A percentile compares a stretch with the other conserved stretches of the same genome.
Conservation (phyloP, 1,284 basidiomycete species). For the Clitocybe nebularis region DNA sequence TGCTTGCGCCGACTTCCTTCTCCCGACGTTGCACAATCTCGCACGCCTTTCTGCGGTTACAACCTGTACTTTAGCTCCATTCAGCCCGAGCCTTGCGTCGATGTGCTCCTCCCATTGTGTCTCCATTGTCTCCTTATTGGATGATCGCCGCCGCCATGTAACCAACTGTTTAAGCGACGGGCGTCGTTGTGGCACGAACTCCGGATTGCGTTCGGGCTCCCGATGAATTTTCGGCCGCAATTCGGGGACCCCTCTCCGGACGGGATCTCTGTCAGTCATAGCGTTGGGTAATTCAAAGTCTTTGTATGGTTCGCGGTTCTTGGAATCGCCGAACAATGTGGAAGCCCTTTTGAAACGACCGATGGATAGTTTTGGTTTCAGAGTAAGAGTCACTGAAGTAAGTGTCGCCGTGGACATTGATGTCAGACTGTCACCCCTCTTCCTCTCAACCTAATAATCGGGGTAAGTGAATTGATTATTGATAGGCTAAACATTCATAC, state of each 20-base stretch:
- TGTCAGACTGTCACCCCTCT: not conserved
- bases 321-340: too few species aligned
- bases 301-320: too few species aligned
- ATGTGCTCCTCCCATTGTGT: too few species aligned
- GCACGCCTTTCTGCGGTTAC: conserved; percentile 12
- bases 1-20: conserved; percentile 12
- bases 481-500: conserved; percentile 7
- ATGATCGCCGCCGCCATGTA: not conserved
- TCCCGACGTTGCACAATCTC: conserved; percentile 7
- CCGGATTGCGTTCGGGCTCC: not conserved
- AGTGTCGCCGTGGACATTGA: too few species aligned
- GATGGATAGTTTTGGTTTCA: not conserved
- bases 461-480: too few species aligned
- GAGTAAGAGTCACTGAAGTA: not conserved
- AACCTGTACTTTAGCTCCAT: conserved; percentile 11
- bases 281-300: too few species aligned
- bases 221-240: not conserved
- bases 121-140: too few species aligned
- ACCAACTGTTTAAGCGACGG: not conserved
- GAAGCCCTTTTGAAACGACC: not conserved
- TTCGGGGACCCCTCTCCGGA: not conserved
- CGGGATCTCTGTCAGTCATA: not conserved
- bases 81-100: too few species aligned
- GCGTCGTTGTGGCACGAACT: not conserved
- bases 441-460: not conserved